Conservation (phyloP, 331 rosid genomes). For the Spiraea crenata region DNA sequence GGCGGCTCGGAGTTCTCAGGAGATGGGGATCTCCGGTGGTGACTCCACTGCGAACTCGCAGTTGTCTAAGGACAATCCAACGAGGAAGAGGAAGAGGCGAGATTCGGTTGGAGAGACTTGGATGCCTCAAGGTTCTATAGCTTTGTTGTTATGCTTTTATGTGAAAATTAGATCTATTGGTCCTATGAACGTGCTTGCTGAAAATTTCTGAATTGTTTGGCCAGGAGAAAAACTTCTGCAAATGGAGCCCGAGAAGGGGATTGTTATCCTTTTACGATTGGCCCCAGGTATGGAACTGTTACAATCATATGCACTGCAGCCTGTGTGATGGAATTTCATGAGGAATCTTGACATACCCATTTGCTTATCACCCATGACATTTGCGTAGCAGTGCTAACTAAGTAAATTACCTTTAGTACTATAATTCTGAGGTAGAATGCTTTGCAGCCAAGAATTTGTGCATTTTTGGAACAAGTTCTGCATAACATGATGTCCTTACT, state of each 20-base stretch:
- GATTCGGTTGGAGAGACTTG: slow-evolving; percentile 98
- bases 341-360: slow-evolving; percentile 1
- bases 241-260: slow-evolving; percentile 93
- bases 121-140: slow-evolving; percentile 88
- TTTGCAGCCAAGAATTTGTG: too few relatives aligned
- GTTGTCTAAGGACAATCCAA: slow-evolving; percentile 28
- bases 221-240: slow-evolving; percentile 83
- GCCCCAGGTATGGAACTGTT: slow-evolving; percentile 65
- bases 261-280: slow-evolving; percentile 94
- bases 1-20: slow-evolving; percentile 71
- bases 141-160: neutral
- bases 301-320: neutral
- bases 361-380: neutral
- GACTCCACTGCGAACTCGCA: slow-evolving; percentile 27
- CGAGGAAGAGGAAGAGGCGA: slow-evolving; percentile 82
- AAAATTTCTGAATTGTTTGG: slow-evolving; percentile 16
- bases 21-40: slow-evolving; percentile 37
- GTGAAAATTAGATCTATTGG: neutral
- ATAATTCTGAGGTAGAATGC: neutral
- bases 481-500: neutral
- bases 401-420: neutral
- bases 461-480: slow-evolving; percentile 10
- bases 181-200: slow-evolving; percentile 24
- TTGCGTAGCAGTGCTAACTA: neutral
- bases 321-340: slow-evolving; percentile 7